A percentile compares a stretch with the other conserved stretches of the same genome.
phyloP scores from a whole-genome alignment of 2,329 filamentous ascomycete genomes.

The Beauveria bassiana region DNA sequence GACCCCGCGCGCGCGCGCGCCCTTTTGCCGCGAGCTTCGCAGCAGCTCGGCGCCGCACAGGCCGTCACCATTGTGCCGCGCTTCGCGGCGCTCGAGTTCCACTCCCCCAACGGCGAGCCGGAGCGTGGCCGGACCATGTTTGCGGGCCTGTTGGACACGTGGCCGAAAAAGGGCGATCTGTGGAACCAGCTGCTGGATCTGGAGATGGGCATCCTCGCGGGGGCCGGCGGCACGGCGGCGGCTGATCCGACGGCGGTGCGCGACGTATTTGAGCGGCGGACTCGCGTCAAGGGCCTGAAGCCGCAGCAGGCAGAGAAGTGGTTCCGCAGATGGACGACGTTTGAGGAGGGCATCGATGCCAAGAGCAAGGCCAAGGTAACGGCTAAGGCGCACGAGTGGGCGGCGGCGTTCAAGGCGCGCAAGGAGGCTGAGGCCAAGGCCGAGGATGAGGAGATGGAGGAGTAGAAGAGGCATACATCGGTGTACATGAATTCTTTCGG shows the following conservation, averaged over 20 bases:
- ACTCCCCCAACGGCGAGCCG: conserved; percentile 69
- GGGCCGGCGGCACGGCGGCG: conserved; percentile 27
- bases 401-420: conserved; percentile 42
- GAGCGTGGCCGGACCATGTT: conserved; percentile 94
- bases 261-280: conserved; percentile 75
- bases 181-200: conserved; percentile 91
- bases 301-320: conserved; percentile 75
- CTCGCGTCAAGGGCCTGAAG: conserved; percentile 64
- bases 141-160: conserved; percentile 74
- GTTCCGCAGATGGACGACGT: conserved; percentile 87
- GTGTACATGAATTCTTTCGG: conserved; percentile 1
- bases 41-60: conserved; percentile 65
- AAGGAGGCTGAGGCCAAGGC: conserved; percentile 29
- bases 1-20: conserved; percentile 67
- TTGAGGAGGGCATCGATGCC: conserved; percentile 67
- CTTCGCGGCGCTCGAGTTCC: conserved; percentile 89
- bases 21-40: conserved; percentile 74
- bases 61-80: conserved; percentile 67
- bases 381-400: conserved; percentile 64
- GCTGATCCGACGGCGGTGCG: conserved; percentile 52
- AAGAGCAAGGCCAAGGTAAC: conserved; percentile 63
- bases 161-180: conserved; percentile 82
- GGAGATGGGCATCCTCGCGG: conserved; percentile 50
- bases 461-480: conserved; percentile 15
- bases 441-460: conserved; percentile 28